Base-by-base conservation (phyloP, 352 stramenopile species). In the Globisporangium carolinianum region DNA sequence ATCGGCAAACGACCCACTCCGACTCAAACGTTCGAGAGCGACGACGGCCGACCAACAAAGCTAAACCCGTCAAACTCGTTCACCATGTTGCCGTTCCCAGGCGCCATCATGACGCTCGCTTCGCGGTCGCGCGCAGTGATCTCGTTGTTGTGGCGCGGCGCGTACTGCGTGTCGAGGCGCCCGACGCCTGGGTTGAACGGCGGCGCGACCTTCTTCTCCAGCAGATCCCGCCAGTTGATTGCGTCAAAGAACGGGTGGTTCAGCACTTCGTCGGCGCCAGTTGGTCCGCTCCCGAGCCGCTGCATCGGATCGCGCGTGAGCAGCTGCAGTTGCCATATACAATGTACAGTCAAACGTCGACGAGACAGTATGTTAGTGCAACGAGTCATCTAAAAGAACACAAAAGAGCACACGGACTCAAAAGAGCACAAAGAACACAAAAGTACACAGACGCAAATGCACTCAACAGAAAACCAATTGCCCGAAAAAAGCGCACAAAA, bases 221-320 rank as follows among this genome's bases (percentile, higher is more conserved):
- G 67, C 59, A 96, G 66, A 51, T 94, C 84, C 6, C 80, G 88
- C 91, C 90, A 97, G 67, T 91, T 82, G 64, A 98, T 97, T 46
- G 60, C 75, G 57, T 96, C 79, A 51, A 97, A 98, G 73, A 97
- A 98, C 38, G 88, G 87, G 61, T 97, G 89, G 15, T 73, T 89
- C 65, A 97, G 75, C 55, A 98, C 83, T 61, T 94, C 83, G 57
- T 97, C 90, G 2, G 89, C 87, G 53, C 94, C 91, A 8, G 72
- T 70, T 0, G 87, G 80, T 7, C 96, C 96, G 66, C 86, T 97
- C 37, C 97, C 97, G 14, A 99, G 83, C 55, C 97, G 85, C 69
- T 92, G 78, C 41, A 81, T 93, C 18, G 97, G 97, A 68, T 99
- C 95, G 42, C 97, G 91, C 1, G 95, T 98, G 38, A 99, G 76